Percentiles rank a stretch among this genome's conserved stretches.
These are phyloP conservation scores for Yamadazyma ubonensis DNA, from an alignment of 805 yeast species.

Conservation along the genomic window DNA sequence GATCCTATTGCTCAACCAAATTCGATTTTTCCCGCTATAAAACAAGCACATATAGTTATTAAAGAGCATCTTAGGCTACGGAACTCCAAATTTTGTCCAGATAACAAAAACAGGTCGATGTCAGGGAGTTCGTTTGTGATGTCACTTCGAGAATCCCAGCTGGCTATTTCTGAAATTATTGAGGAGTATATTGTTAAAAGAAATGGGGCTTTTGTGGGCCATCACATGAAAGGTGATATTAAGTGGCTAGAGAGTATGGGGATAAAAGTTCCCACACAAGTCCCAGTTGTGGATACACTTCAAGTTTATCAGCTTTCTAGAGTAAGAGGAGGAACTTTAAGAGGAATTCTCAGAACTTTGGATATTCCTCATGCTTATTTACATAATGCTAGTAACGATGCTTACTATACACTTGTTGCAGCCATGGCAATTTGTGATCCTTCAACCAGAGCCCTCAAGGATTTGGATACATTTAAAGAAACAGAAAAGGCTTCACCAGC, in stretches of 20 bases:
- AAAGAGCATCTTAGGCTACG: slow-evolving; percentile 37
- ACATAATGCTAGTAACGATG: slow-evolving; percentile 74
- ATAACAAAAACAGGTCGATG: slow-evolving; percentile 50
- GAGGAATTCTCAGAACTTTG: slow-evolving; percentile 45
- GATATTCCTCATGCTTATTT: slow-evolving; percentile 56
- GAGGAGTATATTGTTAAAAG: slow-evolving; percentile 38
- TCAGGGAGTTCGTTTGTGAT: slow-evolving; percentile 51
- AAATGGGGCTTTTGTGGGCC: slow-evolving; percentile 55
- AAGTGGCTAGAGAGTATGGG: slow-evolving; percentile 48
- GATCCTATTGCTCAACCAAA: slow-evolving; percentile 48
- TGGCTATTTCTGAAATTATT: slow-evolving; percentile 42
- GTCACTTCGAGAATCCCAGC: slow-evolving; percentile 32
- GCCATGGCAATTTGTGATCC: slow-evolving; percentile 54
- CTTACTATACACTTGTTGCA: slow-evolving; percentile 58
- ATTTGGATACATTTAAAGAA: slow-evolving; percentile 19
- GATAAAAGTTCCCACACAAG: slow-evolving; percentile 41
- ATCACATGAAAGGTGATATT: slow-evolving; percentile 55
- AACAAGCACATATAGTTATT: slow-evolving; percentile 44
- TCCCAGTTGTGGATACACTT: slow-evolving; percentile 47
- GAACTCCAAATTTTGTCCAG: slow-evolving; percentile 55
- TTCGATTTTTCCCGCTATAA: slow-evolving; percentile 40
- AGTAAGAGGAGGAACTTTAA: slow-evolving; percentile 41
- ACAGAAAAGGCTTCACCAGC: slow-evolving; percentile 7
- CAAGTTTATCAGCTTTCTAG: slow-evolving; percentile 43
- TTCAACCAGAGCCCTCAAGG: slow-evolving; percentile 21